Base-by-base conservation (phyloP, 768 basidiomycete species). In the Tricholoma hemisulphureum region DNA sequence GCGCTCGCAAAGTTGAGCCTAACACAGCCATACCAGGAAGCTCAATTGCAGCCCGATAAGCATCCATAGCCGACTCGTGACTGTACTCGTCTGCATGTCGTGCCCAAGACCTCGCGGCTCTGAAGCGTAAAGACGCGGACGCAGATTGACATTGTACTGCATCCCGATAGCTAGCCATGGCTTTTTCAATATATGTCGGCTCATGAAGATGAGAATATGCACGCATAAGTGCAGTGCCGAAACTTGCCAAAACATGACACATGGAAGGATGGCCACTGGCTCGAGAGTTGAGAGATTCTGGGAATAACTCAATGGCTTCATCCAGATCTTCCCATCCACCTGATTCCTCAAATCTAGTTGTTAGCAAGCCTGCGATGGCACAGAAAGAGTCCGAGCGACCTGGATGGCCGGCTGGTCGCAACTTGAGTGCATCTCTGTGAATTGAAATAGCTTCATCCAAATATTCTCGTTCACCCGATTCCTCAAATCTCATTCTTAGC, bases 401-500 rank as follows among this genome's bases (percentile, higher is more conserved):
- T 14, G 61, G 63, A 57, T 66, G 58, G 18, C 61, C 57, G 11
- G 51, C 53, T 10, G 66, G 63, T 18, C 57, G 60, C 16, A 60
- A 41, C 21, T 57, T 13, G 6, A 65, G 48, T 4, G 56, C 60
- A 26, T 56, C 51, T 18, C 52, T 28, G 43, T 48, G 50, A 26
- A 51, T 16, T 41, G 37, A 7, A 24, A 67, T 53, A 6, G 59
- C 73, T 13, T 69, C 58, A 41, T 75, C 64, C 21, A 74, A 62
- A 45, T 75, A 71, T 13, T 61, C 60, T 3, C 63, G 60, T 49
- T 65, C 46, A 6, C 55, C 58, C 8, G 55, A 57, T 2, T 62
- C 52, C 24, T 67, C 63, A 49, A 74, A 75, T 18, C 65, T 71
- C 51, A 62, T 58, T 8, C 61, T 31, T 11, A 73, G 62, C 6